These are phyloP conservation scores for Boletus calvinii DNA, from an alignment of 1,284 basidiomycete species.

Conservation along the genomic window DNA sequence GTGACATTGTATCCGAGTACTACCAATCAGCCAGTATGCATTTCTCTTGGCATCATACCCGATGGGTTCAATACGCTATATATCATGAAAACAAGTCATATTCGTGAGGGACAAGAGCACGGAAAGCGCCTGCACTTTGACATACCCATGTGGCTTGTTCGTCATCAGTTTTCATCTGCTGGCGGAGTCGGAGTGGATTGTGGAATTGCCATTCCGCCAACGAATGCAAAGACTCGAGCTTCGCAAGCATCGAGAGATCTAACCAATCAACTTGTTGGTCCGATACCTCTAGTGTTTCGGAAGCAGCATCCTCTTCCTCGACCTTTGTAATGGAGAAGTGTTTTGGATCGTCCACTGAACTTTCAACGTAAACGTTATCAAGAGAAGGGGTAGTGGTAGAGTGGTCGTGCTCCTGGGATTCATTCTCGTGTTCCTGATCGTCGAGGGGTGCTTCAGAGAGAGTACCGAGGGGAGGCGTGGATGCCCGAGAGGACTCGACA, in stretches of 20 bases:
- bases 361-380: not conserved
- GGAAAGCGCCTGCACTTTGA: slow-evolving; percentile 13
- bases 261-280: slow-evolving; percentile 54
- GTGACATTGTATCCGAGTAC: slow-evolving; percentile 39
- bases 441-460: slow-evolving; percentile 12
- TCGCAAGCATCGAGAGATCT: slow-evolving; percentile 65
- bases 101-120: slow-evolving; percentile 3
- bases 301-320: slow-evolving; percentile 28
- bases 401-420: slow-evolving; percentile 2
- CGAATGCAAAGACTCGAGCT: slow-evolving; percentile 74
- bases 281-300: slow-evolving; percentile 15
- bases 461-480: slow-evolving; percentile 20
- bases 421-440: slow-evolving; percentile 10
- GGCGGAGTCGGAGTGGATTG: slow-evolving; percentile 61
- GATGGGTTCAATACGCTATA: slow-evolving; percentile 81
- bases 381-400: slow-evolving; percentile 1
- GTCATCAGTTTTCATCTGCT: slow-evolving; percentile 74
- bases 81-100: slow-evolving; percentile 8
- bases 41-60: slow-evolving; percentile 82
- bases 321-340: slow-evolving; percentile 11
- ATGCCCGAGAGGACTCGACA: slow-evolving; percentile 31
- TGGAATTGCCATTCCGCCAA: slow-evolving; percentile 83
- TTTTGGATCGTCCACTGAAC: slow-evolving; percentile 3
- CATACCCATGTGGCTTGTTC: slow-evolving; percentile 73
- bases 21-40: slow-evolving; percentile 87